Evolutionary conservation across 1,284 basidiomycete species (phyloP).

Genomic region (Stygiomarasmius scandens): DNA sequence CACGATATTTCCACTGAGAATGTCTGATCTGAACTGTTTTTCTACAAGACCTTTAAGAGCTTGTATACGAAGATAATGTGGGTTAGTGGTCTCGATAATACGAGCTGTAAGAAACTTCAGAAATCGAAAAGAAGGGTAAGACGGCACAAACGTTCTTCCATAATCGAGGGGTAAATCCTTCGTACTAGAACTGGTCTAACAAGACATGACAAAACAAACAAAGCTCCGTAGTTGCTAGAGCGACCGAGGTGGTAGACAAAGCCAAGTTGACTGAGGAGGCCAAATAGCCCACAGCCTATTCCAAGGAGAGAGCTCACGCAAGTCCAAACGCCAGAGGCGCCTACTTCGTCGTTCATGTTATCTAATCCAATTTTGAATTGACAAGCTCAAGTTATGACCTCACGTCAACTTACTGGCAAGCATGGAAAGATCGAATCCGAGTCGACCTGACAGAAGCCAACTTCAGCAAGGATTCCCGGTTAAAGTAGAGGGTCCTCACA

Average conservation of each 20-base stretch:
- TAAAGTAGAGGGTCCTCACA: neutral
- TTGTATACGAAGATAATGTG: constrained; percentile 16
- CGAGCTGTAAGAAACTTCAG: constrained; percentile 3
- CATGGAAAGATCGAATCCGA: constrained; percentile 8
- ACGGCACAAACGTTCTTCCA: neutral
- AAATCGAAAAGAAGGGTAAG: too few relatives aligned
- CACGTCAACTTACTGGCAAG: neutral
- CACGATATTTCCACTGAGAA: constrained; percentile 21
- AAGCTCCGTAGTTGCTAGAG: constrained; percentile 15
- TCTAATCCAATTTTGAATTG: neutral
- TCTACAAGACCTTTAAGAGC: constrained; percentile 16
- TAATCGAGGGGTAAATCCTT: neutral
- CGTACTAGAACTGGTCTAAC: constrained; percentile 11
- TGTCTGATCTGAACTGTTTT: constrained; percentile 18
- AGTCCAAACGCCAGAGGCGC: neutral
- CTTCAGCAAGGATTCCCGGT: too few relatives aligned
- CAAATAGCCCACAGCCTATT: neutral
- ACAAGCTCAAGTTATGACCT: neutral
- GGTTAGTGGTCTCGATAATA: constrained; percentile 16
- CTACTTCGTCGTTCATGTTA: neutral
- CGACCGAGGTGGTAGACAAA: constrained; percentile 13
- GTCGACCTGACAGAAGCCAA: neutral
- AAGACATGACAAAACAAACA: constrained; percentile 17
- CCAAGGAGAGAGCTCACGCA: neutral
- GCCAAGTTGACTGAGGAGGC: constrained; percentile 9